phyloP scores from a whole-genome alignment of 2,329 filamentous ascomycete species.

The Aspergillus puulaauensis region DNA sequence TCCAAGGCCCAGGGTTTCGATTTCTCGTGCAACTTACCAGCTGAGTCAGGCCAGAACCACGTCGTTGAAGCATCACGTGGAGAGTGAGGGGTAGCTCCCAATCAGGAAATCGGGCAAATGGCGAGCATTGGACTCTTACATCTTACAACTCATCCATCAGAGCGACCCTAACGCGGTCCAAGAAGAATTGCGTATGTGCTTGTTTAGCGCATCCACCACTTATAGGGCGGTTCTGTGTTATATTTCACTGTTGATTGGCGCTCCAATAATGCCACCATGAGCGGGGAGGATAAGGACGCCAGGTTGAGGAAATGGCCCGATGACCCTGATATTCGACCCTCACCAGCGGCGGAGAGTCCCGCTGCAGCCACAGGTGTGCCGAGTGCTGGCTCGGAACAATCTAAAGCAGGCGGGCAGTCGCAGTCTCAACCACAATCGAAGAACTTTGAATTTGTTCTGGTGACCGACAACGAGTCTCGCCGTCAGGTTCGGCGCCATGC shows the following conservation, averaged over 20 bases:
- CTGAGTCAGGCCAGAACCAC: slow-evolving; percentile 8
- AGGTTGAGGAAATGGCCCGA: slow-evolving; percentile 1
- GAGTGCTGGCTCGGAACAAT: background rate
- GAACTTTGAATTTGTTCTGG: slow-evolving; percentile 34
- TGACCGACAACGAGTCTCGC: slow-evolving; percentile 32
- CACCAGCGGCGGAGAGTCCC: background rate
- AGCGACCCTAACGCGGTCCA: too few relatives aligned
- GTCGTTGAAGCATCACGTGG: slow-evolving; percentile 15
- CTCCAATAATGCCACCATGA: slow-evolving; percentile 30
- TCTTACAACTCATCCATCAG: background rate
- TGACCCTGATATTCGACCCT: slow-evolving; percentile 6
- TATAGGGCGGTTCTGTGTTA: background rate
- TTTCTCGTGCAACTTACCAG: background rate
- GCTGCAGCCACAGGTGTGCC: background rate
- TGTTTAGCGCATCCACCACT: too few relatives aligned
- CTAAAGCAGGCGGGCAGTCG: slow-evolving; percentile 6
- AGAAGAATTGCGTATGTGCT: too few relatives aligned
- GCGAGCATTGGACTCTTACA: slow-evolving; percentile 21
- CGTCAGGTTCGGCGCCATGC: slow-evolving; percentile 36
- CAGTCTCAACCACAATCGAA: slow-evolving; percentile 17
- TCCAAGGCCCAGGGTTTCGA: background rate
- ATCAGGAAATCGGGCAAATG: slow-evolving; percentile 23
- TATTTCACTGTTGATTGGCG: background rate
- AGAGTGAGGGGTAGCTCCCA: slow-evolving; percentile 5
- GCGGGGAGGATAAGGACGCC: slow-evolving; percentile 21